phyloP scores from a whole-genome alignment of 116 monocot genomes.

The Cymodocea nodosa region DNA sequence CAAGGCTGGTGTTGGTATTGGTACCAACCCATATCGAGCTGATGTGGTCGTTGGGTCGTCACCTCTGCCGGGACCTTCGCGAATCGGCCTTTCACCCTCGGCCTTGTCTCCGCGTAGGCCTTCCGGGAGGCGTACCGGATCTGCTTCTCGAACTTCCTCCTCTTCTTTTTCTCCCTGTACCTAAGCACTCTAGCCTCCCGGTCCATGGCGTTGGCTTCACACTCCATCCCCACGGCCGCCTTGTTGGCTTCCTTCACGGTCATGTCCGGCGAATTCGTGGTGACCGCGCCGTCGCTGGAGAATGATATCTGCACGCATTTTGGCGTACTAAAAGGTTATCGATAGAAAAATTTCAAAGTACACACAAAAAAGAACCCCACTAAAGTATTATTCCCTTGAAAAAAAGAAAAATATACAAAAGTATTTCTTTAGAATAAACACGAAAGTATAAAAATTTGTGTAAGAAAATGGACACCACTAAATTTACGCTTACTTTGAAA shows the following conservation, averaged over 20 bases:
- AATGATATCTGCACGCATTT: background rate
- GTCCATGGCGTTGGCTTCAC: slow-evolving; percentile 2
- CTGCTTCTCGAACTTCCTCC: slow-evolving; percentile 24
- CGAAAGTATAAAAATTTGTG: too few relatives aligned
- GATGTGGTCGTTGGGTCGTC: background rate
- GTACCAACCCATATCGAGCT: slow-evolving; percentile 11
- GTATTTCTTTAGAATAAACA: too few relatives aligned
- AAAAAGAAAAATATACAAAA: too few relatives aligned
- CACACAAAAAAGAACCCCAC: too few relatives aligned
- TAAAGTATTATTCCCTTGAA: too few relatives aligned
- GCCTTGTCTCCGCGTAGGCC: slow-evolving; percentile 23
- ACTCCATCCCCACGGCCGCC: background rate
- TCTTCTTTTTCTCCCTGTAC: slow-evolving; percentile 23
- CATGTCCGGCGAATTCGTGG: background rate
- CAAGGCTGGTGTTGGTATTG: background rate
- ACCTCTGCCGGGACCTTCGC: slow-evolving; percentile 10
- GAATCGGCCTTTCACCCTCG: slow-evolving; percentile 16
- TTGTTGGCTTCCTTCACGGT: background rate
- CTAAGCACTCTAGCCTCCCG: slow-evolving; percentile 19
- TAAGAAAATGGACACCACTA: too few relatives aligned
- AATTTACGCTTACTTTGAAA: too few relatives aligned
- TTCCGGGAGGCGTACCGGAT: slow-evolving; percentile 22
- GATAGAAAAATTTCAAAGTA: too few relatives aligned
- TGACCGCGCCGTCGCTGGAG: background rate
- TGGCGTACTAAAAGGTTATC: too few relatives aligned